These are phyloP conservation scores for Termitomyces heimii DNA, from an alignment of 768 basidiomycete species.

Conservation along the genomic window DNA sequence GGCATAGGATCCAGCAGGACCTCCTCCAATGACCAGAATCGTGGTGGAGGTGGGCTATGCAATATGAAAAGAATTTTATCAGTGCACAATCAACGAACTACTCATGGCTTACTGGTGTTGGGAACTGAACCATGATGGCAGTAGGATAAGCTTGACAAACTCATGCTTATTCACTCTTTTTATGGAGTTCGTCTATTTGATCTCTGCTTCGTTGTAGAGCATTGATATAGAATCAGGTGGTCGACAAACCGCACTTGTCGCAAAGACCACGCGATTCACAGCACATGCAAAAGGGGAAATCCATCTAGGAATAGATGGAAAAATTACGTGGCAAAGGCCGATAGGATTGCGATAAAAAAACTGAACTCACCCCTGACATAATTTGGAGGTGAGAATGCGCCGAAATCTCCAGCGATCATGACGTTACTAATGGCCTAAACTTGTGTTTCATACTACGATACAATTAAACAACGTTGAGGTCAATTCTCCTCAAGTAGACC, in stretches of 20 bases:
- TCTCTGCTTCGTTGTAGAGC: too few species aligned
- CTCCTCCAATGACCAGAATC: constrained; percentile 35
- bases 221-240: neutral
- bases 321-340: too few species aligned
- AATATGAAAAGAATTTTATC: neutral
- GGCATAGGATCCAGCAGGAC: constrained; percentile 41
- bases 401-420: too few species aligned
- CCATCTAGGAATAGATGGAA: neutral
- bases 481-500: too few species aligned
- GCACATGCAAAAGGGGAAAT: neutral
- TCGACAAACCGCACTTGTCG: too few species aligned
- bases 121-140: neutral
- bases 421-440: too few species aligned
- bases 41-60: constrained; percentile 18
- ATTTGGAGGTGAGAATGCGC: too few species aligned
- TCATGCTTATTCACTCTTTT: neutral
- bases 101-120: neutral
- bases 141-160: neutral
- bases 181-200: neutral
- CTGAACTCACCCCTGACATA: too few species aligned
- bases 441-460: too few species aligned
- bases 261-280: neutral
- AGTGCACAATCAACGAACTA: neutral
- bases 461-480: too few species aligned
- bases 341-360: neutral